Base-by-base conservation (phyloP, 495 filamentous ascomycete species). In the Schizothecium vesticola region DNA sequence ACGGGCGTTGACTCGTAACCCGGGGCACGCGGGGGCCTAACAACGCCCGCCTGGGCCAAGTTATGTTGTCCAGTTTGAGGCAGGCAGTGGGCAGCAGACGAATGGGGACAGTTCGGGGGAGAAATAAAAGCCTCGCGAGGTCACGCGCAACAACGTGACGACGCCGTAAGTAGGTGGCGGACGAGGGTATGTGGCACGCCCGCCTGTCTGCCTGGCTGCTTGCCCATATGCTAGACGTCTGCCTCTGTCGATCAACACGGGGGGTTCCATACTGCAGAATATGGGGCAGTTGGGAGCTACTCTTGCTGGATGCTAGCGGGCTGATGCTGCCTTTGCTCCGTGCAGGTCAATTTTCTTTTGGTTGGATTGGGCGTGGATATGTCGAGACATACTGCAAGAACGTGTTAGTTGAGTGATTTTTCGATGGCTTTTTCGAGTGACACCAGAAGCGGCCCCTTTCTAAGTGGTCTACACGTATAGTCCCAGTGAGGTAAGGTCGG, bases 51-150 rank as follows among this genome's bases (percentile, higher is more conserved):
- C 31, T 22, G 56, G n/a, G 56, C 16, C 21, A 24, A 2, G 26
- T 10, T 21, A 19, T 11, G 13, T n/a, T 61, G 43, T 22, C 11
- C 36, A 51, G 60, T 19, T 62, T 6, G 26, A 21, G 19, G 26
- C 16, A 31, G 22, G 26, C 28, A 43, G 23, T 25, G 62, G 16
- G 56, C 36, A n/a, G 0, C 10, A 64, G 23, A 26, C 62, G 24
- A 64, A 64, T 51, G 29, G 23, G 7, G 51, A 36, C 25, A 19
- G 19, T 3, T 33, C 11, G 43, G 8, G 28, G 23, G 63, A 33
- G 23, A 61, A 10, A 59, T 59, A 59, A 66, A 66, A 66, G 59
- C 56, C 57, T 51, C 26, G 59, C 23, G 56, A 43, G 56, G 56
- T 66, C 64, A 66, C 56, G 64, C 64, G 56, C 29, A 22, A 8